These are phyloP conservation scores for Annulohypoxylon stygium DNA, from an alignment of 495 filamentous ascomycete species.

Conservation along the genomic window DNA sequence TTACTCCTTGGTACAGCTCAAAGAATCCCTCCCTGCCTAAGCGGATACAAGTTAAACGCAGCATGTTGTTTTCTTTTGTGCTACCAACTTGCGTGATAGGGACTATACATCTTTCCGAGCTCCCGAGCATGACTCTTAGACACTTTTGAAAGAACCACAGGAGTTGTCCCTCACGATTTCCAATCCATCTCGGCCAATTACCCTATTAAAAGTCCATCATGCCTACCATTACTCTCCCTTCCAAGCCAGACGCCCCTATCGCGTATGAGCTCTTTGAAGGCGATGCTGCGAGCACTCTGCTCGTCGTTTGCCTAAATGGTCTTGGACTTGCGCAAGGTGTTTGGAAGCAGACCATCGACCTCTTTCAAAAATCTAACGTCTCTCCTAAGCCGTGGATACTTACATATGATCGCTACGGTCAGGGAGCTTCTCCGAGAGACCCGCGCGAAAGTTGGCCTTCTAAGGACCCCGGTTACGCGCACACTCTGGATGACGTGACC, in stretches of 20 bases:
- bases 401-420: slow-evolving; percentile 40
- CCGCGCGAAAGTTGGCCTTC: slow-evolving; percentile 39
- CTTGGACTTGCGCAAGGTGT: slow-evolving; percentile 26
- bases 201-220: slow-evolving; percentile 7
- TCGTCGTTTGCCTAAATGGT: slow-evolving; percentile 34
- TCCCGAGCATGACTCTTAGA: too few relatives aligned
- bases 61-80: too few relatives aligned
- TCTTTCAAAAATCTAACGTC: slow-evolving; percentile 23
- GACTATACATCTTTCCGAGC: too few relatives aligned
- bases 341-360: slow-evolving; percentile 36
- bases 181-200: too few relatives aligned
- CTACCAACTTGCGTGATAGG: too few relatives aligned
- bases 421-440: slow-evolving; percentile 35
- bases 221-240: slow-evolving; percentile 35
- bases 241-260: slow-evolving; percentile 32
- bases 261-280: slow-evolving; percentile 33
- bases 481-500: slow-evolving; percentile 40
- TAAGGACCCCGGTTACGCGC: slow-evolving; percentile 41
- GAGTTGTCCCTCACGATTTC: too few relatives aligned
- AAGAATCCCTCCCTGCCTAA: too few relatives aligned
- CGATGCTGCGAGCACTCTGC: slow-evolving; percentile 27
- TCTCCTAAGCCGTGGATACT: slow-evolving; percentile 43
- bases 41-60: too few relatives aligned
- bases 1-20: too few relatives aligned
- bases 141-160: too few relatives aligned